Conservation (phyloP, 2,329 filamentous ascomycete species). For the Penicillium paneum region DNA sequence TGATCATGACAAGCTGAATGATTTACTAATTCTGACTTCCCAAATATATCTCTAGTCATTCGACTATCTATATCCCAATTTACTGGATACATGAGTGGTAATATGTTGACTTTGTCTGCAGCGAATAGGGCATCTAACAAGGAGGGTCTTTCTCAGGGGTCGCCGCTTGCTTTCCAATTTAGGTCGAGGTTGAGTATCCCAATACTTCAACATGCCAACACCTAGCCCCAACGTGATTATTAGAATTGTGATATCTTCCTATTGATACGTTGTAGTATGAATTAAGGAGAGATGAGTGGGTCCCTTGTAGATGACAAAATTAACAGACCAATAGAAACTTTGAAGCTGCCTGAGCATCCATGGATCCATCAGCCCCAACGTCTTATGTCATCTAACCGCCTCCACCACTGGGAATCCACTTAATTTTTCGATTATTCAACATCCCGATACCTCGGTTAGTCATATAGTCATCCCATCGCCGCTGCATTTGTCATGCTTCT, state of each 20-base stretch:
- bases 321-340: background rate
- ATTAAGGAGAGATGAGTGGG: background rate
- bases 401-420: too few relatives aligned
- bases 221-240: background rate
- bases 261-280: background rate
- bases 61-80: too few relatives aligned
- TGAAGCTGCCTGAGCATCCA: background rate
- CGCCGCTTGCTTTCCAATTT: background rate
- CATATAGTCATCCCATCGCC: background rate
- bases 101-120: too few relatives aligned
- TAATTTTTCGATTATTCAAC: constrained; percentile 7
- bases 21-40: too few relatives aligned
- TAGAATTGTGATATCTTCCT: background rate
- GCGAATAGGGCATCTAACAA: background rate
- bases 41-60: too few relatives aligned
- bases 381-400: background rate
- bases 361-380: background rate
- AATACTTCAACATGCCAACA: background rate
- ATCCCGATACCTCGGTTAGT: background rate
- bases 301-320: background rate
- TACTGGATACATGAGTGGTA: too few relatives aligned
- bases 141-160: background rate
- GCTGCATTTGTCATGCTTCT: background rate
- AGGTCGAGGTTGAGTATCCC: background rate
- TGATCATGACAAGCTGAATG: too few relatives aligned